phyloP scores from a whole-genome alignment of 345 rosid species.

The Nasturtium officinale region DNA sequence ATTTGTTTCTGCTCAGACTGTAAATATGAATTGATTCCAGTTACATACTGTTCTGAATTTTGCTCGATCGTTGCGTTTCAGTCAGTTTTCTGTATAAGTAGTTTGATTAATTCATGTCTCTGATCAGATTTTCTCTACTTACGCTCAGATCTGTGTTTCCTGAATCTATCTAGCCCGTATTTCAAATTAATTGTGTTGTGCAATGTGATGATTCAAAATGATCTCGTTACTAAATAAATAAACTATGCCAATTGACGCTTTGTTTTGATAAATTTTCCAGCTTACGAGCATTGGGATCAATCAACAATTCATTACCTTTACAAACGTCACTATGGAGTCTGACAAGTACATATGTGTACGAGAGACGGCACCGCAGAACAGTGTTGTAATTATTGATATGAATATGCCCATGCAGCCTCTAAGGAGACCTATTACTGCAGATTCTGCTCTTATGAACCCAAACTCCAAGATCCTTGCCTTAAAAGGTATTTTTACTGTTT shows the following conservation, averaged over 20 bases:
- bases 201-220: slow-evolving; percentile 22
- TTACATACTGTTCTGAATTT: slow-evolving; percentile 9
- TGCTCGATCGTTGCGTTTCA: slow-evolving; percentile 27
- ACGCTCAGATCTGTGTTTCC: slow-evolving; percentile 44
- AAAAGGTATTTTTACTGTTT: slow-evolving; percentile 57
- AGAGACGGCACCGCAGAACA: slow-evolving; percentile 96
- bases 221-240: slow-evolving; percentile 30
- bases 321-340: slow-evolving; percentile 97
- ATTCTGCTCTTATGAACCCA: slow-evolving; percentile 94
- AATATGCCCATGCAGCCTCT: slow-evolving; percentile 92
- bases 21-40: slow-evolving; percentile 16
- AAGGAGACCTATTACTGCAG: slow-evolving; percentile 95
- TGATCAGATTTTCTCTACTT: slow-evolving; percentile 21
- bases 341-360: slow-evolving; percentile 96
- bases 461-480: slow-evolving; percentile 82
- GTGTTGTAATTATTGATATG: slow-evolving; percentile 94
- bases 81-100: slow-evolving; percentile 16
- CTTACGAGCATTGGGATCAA: slow-evolving; percentile 85
- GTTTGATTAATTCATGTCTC: slow-evolving; percentile 20
- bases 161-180: slow-evolving; percentile 10
- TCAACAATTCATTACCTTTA: slow-evolving; percentile 83
- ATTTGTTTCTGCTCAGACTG: slow-evolving; percentile 19
- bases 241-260: slow-evolving; percentile 32
- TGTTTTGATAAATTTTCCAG: slow-evolving; percentile 46
- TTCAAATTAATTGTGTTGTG: slow-evolving; percentile 4